Evolutionary conservation across 2,329 filamentous ascomycete genomes (phyloP).

Genomic region (Magnaporthiopsis rhizophila): DNA sequence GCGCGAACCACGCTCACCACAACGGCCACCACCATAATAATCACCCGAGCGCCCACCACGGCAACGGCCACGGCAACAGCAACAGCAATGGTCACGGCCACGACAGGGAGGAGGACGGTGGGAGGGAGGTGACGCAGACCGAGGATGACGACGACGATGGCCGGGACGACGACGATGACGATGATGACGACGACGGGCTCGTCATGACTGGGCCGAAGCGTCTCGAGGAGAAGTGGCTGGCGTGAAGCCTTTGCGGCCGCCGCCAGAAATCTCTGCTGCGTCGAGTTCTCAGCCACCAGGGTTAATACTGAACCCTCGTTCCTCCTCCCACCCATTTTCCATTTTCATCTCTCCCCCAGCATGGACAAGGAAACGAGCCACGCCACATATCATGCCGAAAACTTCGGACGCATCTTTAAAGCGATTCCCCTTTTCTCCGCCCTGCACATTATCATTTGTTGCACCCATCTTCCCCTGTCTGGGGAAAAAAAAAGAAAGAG

Average conservation of each 20-base stretch:
- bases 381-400: too few relatives aligned
- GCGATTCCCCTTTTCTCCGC: too few relatives aligned
- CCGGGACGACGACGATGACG: constrained; percentile 32
- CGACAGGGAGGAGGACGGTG: constrained; percentile 7
- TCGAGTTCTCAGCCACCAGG: too few relatives aligned
- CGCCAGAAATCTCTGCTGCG: not conserved
- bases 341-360: too few relatives aligned
- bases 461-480: too few relatives aligned
- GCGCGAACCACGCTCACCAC: constrained; percentile 17
- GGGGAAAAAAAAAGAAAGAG: too few relatives aligned
- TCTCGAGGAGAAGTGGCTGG: constrained; percentile 53
- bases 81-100: constrained; percentile 5
- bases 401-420: too few relatives aligned
- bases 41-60: not conserved
- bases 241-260: constrained; percentile 22
- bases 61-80: not conserved
- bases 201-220: constrained; percentile 49
- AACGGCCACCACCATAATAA: constrained; percentile 8
- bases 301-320: too few relatives aligned
- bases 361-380: too few relatives aligned
- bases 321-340: too few relatives aligned
- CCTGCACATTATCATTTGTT: too few relatives aligned
- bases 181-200: constrained; percentile 49
- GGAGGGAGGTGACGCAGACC: constrained; percentile 5
- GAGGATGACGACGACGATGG: constrained; percentile 27